Evolutionary conservation across 2,329 filamentous ascomycete genomes (phyloP), one percentile per base, ranked within the genome.

Genomic region (Exutisphaerella laricina): DNA sequence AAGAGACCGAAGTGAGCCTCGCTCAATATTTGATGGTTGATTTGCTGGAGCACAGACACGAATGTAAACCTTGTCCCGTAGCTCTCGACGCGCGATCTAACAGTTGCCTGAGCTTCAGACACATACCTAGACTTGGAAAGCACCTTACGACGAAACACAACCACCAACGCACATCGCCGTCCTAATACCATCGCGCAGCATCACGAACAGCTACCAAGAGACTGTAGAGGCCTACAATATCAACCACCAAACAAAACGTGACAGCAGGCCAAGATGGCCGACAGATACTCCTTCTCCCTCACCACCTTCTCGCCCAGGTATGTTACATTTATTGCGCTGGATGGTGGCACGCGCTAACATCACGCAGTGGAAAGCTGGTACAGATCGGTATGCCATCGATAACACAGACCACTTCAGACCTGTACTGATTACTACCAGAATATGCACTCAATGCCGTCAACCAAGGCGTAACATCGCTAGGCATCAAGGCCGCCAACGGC

Each of bases 261-360:
- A 29, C n/a, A 41, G 14, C 18, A 51, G 57, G 54, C 57, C 62
- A 74, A 55, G 66, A 98, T 98, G 90, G 90, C 92, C 64, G 92
- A 98, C 72, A 80, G 92, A 75, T 98, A 98, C 72, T 96, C 90
- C 43, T 98, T 98, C 82, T 98, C 92, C 48, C 79, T 98, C 67
- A 98, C 92, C 54, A 98, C 92, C 55, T 98, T 98, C 83, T 97
- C 92, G 64, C 92, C 92, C 68, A 98, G 90, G 92, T 94, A 82
- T 70, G 80, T 64, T 53, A 9, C 39, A n/a, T 25, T 22, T 18
- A 17, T 12, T 20, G 4, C n/a, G 13, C 18, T 16, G 32, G 20
- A 46, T 45, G 37, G 73, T 78, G 69, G 80, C 66, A 57, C 46
- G 17, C 31, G 32, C 49, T 50, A 42, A 54, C 29, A 8, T n/a